Evolutionary conservation across 2,329 filamentous ascomycete genomes (phyloP).

Genomic region (Ceratocystis lukuohia): DNA sequence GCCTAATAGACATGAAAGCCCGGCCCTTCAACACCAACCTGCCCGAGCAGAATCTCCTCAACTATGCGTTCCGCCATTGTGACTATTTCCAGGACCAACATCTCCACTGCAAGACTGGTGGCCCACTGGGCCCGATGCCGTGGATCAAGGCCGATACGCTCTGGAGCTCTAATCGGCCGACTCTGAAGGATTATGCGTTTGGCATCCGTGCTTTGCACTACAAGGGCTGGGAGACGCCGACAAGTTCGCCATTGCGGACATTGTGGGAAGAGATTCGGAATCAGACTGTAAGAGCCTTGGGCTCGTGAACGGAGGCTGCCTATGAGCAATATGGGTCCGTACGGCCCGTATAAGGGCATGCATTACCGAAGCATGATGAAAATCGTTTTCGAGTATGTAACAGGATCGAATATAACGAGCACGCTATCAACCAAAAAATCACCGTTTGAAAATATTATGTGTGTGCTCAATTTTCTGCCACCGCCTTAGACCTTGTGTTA

Average conservation of each 20-base stretch:
- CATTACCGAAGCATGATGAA: too few species aligned
- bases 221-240: constrained; percentile 17
- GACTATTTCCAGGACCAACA: constrained; percentile 17
- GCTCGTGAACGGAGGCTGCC: not conserved
- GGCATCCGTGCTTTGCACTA: constrained; percentile 17
- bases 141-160: constrained; percentile 14
- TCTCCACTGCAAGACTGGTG: constrained; percentile 11
- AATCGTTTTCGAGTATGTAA: too few species aligned
- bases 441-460: not conserved
- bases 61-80: constrained; percentile 30
- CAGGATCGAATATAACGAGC: too few species aligned
- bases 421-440: not conserved
- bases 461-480: not conserved
- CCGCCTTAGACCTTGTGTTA: not conserved
- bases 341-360: not conserved
- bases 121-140: constrained; percentile 17
- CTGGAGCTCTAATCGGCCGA: constrained; percentile 18
- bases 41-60: constrained; percentile 33
- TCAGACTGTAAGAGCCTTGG: not conserved
- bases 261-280: constrained; percentile 13
- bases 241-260: constrained; percentile 2
- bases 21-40: constrained; percentile 28
- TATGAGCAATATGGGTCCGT: not conserved
- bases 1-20: constrained; percentile 24
- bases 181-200: constrained; percentile 13